These are phyloP conservation scores for Flaveria brownii DNA, from an alignment of 129 eudicot species.

Conservation along the genomic window DNA sequence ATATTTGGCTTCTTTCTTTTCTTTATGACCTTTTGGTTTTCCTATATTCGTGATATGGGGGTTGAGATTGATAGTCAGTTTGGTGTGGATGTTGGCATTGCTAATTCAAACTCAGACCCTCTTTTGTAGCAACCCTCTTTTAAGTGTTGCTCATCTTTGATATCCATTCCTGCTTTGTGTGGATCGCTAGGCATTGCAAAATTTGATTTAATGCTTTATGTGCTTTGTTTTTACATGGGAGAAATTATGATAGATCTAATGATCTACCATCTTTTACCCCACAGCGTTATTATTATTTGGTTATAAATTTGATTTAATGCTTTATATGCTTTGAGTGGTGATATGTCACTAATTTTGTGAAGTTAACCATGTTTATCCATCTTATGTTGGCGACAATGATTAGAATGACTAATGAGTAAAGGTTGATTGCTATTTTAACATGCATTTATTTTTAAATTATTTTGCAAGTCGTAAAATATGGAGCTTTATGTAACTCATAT, in stretches of 20 bases:
- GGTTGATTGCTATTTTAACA: neutral
- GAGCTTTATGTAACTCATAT: neutral
- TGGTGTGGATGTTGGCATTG: conserved; percentile 6
- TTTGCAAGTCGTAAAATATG: neutral
- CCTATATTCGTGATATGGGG: neutral
- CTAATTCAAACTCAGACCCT: too few relatives aligned
- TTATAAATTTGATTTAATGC: neutral
- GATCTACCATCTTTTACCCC: too few relatives aligned
- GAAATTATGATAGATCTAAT: too few relatives aligned
- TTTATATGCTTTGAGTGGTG: conserved; percentile 3
- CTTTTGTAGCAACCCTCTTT: too few relatives aligned
- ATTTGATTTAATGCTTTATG: too few relatives aligned
- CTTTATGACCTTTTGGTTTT: conserved; percentile 17
- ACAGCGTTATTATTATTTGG: neutral
- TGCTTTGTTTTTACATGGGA: too few relatives aligned
- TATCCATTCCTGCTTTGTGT: too few relatives aligned
- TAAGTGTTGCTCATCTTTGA: too few relatives aligned
- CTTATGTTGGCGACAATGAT: neutral
- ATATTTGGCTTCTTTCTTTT: neutral
- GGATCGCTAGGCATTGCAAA: too few relatives aligned
- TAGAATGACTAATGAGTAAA: neutral
- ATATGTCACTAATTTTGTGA: neutral
- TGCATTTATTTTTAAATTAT: neutral
- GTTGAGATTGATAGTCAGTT: neutral
- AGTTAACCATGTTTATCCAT: neutral